Evolutionary conservation across 2,329 filamentous ascomycete species (phyloP).

Genomic region (Ascochyta clinopodiicola): DNA sequence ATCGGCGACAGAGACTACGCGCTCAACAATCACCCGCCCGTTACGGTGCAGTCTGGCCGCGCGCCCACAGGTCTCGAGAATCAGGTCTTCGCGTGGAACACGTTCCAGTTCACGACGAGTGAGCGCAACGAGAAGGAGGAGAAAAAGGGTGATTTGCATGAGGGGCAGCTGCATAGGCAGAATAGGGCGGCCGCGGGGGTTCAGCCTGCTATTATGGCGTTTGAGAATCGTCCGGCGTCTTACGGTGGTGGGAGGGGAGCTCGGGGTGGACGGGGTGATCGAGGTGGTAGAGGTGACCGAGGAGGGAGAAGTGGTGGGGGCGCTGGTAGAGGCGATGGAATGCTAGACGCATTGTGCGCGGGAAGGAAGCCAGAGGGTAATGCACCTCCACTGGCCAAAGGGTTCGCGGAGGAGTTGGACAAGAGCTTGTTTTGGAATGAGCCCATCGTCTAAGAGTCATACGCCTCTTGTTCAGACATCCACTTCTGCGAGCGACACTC

Average conservation of each 20-base stretch:
- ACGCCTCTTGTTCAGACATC: not conserved
- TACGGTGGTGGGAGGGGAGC: not conserved
- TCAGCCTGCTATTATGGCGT: not conserved
- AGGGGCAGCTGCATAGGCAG: constrained; percentile 42
- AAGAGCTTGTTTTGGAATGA: constrained; percentile 40
- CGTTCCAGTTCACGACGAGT: constrained; percentile 33
- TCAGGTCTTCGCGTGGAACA: constrained; percentile 40
- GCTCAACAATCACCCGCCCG: constrained; percentile 20
- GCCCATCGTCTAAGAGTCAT: constrained; percentile 24
- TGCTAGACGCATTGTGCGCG: constrained; percentile 25
- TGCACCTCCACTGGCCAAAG: constrained; percentile 37
- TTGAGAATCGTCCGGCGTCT: not conserved
- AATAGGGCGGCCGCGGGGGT: constrained; percentile 35
- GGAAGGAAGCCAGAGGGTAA: constrained; percentile 27
- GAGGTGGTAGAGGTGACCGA: constrained; percentile 1
- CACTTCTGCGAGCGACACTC: not conserved
- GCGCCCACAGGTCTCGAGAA: constrained; percentile 35
- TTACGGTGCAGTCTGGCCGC: constrained; percentile 29
- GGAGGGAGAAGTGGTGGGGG: constrained; percentile 1
- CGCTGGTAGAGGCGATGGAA: not conserved
- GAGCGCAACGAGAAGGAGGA: constrained; percentile 37
- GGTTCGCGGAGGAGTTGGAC: constrained; percentile 36
- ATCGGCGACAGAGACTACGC: constrained; percentile 37
- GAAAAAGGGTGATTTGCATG: constrained; percentile 45
- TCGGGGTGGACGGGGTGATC: not conserved